These are phyloP conservation scores for Aaosphaeria arxii DNA, from an alignment of 2,329 filamentous ascomycete genomes.

Conservation along the genomic window DNA sequence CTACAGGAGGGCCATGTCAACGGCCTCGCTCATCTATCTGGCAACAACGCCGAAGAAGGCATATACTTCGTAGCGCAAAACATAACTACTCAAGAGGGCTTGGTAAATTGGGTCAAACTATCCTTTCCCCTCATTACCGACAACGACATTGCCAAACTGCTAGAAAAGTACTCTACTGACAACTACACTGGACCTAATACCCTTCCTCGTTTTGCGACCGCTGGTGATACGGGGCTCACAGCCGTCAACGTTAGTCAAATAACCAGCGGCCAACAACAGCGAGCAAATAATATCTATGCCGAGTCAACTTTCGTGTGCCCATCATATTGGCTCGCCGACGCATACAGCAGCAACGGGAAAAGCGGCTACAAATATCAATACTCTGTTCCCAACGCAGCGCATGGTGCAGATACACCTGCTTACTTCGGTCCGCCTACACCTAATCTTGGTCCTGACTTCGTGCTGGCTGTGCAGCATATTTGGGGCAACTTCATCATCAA, in stretches of 20 bases:
- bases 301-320: constrained; percentile 57
- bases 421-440: constrained; percentile 16
- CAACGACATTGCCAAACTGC: constrained; percentile 37
- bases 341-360: constrained; percentile 26
- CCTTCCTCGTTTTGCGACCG: constrained; percentile 26
- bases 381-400: constrained; percentile 14
- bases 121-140: constrained; percentile 33
- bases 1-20: constrained; percentile 37
- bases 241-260: constrained; percentile 50
- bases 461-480: constrained; percentile 8
- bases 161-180: constrained; percentile 37
- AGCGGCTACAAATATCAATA: constrained; percentile 18
- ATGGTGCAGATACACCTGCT: constrained; percentile 11
- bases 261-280: constrained; percentile 55
- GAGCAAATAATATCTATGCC: constrained; percentile 51
- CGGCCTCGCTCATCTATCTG: constrained; percentile 33
- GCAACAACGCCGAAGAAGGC: constrained; percentile 54
- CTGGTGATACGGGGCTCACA: constrained; percentile 37
- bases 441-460: constrained; percentile 8
- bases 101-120: constrained; percentile 45
- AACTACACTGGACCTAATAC: constrained; percentile 19
- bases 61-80: constrained; percentile 42
- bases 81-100: constrained; percentile 40
- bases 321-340: constrained; percentile 54
- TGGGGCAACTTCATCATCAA: constrained; percentile 16